Evolutionary conservation across 768 basidiomycete genomes (phyloP).

Genomic region (Royoungia palumana): DNA sequence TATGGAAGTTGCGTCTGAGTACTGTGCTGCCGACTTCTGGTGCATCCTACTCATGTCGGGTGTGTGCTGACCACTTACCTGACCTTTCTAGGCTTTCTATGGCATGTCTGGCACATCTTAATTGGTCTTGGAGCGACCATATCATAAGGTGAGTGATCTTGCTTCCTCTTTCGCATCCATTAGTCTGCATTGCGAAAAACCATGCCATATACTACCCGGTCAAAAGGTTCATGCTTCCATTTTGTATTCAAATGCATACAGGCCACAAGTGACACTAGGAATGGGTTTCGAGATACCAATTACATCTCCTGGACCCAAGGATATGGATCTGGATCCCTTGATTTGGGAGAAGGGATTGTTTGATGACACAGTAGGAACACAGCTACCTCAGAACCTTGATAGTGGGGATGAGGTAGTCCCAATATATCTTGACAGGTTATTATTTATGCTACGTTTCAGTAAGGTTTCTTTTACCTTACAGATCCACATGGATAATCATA

Average conservation of each 20-base stretch:
- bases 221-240: slow-evolving; percentile 28
- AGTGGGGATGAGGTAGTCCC: slow-evolving; percentile 13
- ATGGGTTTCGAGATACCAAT: slow-evolving; percentile 24
- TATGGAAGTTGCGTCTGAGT: no score
- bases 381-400: slow-evolving; percentile 9
- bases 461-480: neutral
- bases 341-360: slow-evolving; percentile 24
- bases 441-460: slow-evolving; percentile 24
- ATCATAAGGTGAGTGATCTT: no score
- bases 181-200: slow-evolving; percentile 16
- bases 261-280: slow-evolving; percentile 16
- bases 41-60: no score
- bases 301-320: neutral
- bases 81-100: no score
- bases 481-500: neutral
- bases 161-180: neutral
- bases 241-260: slow-evolving; percentile 20
- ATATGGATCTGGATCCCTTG: slow-evolving; percentile 1
- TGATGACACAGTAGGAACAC: slow-evolving; percentile 14
- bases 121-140: no score
- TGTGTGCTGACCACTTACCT: no score
- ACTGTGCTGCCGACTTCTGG: no score
- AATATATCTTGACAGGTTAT: slow-evolving; percentile 16
- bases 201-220: slow-evolving; percentile 27
- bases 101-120: no score